Conservation (phyloP, 306 rosid species). For the Trifolium fragiferum region DNA sequence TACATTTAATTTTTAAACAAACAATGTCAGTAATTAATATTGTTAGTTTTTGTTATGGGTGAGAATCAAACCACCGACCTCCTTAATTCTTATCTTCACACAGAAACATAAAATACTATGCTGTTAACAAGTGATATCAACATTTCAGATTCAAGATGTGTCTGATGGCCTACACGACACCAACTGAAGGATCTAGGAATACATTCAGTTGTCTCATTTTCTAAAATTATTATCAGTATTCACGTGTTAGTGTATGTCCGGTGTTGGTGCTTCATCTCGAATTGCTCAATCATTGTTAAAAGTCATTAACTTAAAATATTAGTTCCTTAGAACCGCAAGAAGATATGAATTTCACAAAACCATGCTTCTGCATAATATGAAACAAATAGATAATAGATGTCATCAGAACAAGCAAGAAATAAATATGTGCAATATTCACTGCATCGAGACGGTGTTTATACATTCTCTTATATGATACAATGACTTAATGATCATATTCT, state of each 20-base stretch:
- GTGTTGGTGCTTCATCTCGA: too few relatives aligned
- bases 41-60: too few relatives aligned
- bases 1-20: too few relatives aligned
- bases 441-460: constrained; percentile 33
- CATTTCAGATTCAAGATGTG: background rate
- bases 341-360: constrained; percentile 20
- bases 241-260: background rate
- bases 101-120: constrained; percentile 23
- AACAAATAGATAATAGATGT: background rate
- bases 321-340: background rate
- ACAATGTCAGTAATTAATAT: too few relatives aligned
- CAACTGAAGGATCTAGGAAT: too few relatives aligned
- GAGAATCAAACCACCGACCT: too few relatives aligned
- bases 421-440: constrained; percentile 39
- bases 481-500: constrained; percentile 40
- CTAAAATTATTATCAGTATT: background rate
- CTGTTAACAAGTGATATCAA: background rate
- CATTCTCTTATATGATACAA: constrained; percentile 44
- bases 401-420: constrained; percentile 29
- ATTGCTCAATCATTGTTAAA: background rate
- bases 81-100: background rate
- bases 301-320: background rate
- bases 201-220: too few relatives aligned
- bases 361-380: background rate
- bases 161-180: background rate